Conservation (phyloP, 441 rosid genomes). For the Corymbia citriodora region DNA sequence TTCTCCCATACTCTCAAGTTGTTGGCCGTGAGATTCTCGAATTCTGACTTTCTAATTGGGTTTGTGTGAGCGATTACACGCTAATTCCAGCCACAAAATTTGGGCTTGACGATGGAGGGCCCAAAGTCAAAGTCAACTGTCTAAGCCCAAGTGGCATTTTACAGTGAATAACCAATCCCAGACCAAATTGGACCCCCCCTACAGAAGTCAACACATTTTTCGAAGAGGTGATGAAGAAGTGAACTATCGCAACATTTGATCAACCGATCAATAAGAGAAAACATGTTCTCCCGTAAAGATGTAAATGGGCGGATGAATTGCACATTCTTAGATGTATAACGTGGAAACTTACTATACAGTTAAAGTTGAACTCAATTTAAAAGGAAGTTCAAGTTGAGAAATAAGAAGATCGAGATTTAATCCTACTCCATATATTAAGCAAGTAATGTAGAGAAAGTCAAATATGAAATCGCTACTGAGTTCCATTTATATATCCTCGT, state of each 20-base stretch:
- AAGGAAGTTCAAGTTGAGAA: background rate
- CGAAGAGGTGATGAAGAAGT: background rate
- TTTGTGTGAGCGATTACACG: background rate
- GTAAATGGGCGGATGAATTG: background rate
- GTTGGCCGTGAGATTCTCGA: background rate
- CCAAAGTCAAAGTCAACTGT: background rate
- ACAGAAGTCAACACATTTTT: background rate
- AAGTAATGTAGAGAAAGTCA: background rate
- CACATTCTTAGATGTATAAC: background rate
- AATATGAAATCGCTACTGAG: background rate
- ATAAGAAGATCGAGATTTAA: background rate
- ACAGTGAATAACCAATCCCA: background rate
- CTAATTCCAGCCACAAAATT: background rate
- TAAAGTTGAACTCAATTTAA: background rate
- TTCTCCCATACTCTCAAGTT: background rate
- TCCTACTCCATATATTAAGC: background rate
- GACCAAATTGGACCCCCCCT: background rate
- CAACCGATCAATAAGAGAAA: background rate
- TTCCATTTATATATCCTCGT: background rate
- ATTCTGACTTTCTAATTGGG: background rate
- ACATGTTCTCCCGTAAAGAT: background rate
- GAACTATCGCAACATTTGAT: background rate
- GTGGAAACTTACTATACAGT: background rate
- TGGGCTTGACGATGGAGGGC: background rate
- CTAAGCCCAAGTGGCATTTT: background rate